phyloP scores from a whole-genome alignment of 106 monocot species.

The Vanilla planifolia region DNA sequence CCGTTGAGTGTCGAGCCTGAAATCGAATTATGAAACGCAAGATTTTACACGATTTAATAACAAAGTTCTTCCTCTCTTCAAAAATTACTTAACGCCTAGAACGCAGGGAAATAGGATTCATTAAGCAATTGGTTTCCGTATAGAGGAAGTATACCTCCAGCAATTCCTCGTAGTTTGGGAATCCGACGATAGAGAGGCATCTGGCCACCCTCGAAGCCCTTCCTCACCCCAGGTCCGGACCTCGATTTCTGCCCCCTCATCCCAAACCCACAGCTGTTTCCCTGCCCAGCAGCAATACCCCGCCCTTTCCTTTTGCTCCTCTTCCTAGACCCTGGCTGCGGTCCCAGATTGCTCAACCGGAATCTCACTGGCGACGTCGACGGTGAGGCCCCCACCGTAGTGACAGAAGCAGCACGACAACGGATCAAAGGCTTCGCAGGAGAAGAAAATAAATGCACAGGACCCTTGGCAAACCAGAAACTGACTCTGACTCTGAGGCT shows the following conservation, averaged over 20 bases:
- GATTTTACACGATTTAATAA: no score
- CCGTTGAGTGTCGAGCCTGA: no score
- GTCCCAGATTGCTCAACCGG: conserved; percentile 79
- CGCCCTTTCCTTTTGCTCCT: conserved; percentile 80
- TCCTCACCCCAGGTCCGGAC: conserved; percentile 78
- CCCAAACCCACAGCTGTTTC: conserved; percentile 89
- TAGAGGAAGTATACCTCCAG: conserved; percentile 98
- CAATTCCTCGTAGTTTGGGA: conserved; percentile 92
- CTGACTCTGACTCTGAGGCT: background rate
- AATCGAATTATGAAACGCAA: no score
- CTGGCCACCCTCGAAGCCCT: conserved; percentile 94
- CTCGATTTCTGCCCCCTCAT: conserved; percentile 98
- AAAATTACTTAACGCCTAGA: no score
- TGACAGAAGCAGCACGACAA: background rate
- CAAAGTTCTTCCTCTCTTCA: no score
- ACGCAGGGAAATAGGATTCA: no score
- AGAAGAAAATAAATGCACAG: background rate
- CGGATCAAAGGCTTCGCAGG: background rate
- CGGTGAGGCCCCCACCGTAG: background rate
- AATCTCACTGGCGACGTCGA: conserved; percentile 25
- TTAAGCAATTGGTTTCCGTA: no score
- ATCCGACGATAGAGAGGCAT: conserved; percentile 89
- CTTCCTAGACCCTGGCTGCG: conserved; percentile 83
- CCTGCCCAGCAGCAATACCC: conserved; percentile 86
- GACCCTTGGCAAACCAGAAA: background rate